Conservation (phyloP, 345 rosid genomes). For the Erysimum cheiranthoides region DNA sequence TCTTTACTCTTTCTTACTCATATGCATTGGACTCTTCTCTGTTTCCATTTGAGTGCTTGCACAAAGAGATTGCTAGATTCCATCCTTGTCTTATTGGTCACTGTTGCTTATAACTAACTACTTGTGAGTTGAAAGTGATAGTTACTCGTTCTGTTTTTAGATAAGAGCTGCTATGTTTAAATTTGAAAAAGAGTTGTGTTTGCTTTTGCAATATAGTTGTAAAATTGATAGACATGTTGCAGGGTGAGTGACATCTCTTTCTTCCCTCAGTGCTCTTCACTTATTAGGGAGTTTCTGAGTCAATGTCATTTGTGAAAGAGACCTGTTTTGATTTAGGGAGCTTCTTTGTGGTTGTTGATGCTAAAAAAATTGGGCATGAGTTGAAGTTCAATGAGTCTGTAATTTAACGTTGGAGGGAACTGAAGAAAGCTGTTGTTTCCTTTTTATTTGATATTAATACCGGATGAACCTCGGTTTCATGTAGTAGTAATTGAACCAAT, state of each 20-base stretch:
- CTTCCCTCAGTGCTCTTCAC: background rate
- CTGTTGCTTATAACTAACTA: background rate
- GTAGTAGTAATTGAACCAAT: background rate
- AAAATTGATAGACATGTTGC: background rate
- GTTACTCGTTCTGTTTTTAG: background rate
- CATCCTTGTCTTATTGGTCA: background rate
- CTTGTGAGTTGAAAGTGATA: background rate
- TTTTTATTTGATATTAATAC: background rate
- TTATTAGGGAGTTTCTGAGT: background rate
- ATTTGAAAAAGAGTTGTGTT: background rate
- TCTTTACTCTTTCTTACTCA: background rate
- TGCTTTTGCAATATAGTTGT: background rate
- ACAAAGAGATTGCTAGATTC: conserved; percentile 13
- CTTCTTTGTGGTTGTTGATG: background rate
- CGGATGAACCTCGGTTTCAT: background rate
- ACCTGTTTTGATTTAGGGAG: background rate
- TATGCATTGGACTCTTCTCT: background rate
- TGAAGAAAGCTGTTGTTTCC: background rate
- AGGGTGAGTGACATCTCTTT: background rate
- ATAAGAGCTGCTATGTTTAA: background rate
- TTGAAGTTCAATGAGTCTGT: background rate
- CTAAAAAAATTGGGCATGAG: background rate
- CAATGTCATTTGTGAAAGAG: background rate
- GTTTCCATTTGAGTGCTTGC: background rate
- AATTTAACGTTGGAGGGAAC: background rate